phyloP scores from a whole-genome alignment of 176 grass and related monocot genomes.

The Cymbopogon citratus region DNA sequence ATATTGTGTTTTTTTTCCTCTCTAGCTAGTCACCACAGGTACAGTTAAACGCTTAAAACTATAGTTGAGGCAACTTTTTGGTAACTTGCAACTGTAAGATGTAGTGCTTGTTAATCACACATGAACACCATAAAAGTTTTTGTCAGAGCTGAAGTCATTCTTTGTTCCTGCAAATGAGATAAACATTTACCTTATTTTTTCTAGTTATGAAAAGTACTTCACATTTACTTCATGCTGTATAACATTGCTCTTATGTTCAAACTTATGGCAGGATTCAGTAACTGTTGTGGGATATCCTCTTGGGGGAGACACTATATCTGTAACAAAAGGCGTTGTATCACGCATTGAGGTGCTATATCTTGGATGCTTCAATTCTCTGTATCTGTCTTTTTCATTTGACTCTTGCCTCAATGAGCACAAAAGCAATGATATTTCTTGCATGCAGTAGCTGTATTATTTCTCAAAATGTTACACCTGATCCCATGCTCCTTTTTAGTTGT shows the following conservation, averaged over 20 bases:
- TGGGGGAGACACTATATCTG: constrained; percentile 93
- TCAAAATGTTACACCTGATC: constrained; percentile 11
- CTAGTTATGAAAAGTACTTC: neutral
- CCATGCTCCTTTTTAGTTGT: neutral
- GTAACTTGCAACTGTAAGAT: neutral
- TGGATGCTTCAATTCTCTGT: constrained; percentile 5
- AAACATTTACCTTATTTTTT: neutral
- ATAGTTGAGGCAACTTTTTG: neutral
- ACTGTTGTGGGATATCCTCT: constrained; percentile 98
- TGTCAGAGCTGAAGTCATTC: neutral
- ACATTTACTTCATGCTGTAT: constrained; percentile 10
- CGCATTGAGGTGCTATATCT: constrained; percentile 87
- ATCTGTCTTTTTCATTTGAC: constrained; percentile 11
- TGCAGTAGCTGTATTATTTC: constrained; percentile 5
- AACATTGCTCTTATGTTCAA: constrained; percentile 21
- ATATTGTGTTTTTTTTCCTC: neutral
- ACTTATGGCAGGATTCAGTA: constrained; percentile 63
- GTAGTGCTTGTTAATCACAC: neutral
- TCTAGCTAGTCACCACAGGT: neutral
- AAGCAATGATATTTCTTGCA: neutral
- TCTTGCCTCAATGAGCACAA: constrained; percentile 4
- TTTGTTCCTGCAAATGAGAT: constrained; percentile 4
- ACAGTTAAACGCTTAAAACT: neutral
- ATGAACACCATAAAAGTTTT: neutral
- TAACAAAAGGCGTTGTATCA: constrained; percentile 98